Conservation (phyloP, 208 protist genomes). For the Leishmania tarentolae region DNA sequence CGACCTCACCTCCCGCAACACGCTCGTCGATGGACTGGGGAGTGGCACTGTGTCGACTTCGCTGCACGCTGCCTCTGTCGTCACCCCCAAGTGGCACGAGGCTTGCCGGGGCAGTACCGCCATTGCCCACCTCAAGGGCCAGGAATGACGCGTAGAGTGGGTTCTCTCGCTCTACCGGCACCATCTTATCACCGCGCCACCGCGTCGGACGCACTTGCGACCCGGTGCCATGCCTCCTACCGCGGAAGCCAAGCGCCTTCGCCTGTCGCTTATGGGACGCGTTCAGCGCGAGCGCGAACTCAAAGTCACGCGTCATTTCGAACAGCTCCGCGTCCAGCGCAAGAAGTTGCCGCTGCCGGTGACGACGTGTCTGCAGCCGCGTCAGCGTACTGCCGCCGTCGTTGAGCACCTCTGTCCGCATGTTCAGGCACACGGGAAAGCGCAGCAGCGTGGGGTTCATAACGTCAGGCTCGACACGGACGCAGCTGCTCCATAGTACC, state of each 20-base stretch:
- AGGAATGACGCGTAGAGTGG: slow-evolving; percentile 64
- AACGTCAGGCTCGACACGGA: slow-evolving; percentile 71
- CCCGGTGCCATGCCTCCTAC: slow-evolving; percentile 9
- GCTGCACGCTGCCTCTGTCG: not conserved
- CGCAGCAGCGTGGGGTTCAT: slow-evolving; percentile 75
- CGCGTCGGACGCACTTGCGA: slow-evolving; percentile 19
- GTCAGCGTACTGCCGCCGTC: slow-evolving; percentile 61
- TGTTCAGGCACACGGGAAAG: slow-evolving; percentile 64
- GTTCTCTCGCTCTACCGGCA: slow-evolving; percentile 28
- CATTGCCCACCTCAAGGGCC: slow-evolving; percentile 28
- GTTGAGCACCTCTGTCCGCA: slow-evolving; percentile 76
- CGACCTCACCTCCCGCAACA: not conserved
- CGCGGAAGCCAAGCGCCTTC: slow-evolving; percentile 47
- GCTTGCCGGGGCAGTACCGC: slow-evolving; percentile 16
- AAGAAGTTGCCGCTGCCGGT: slow-evolving; percentile 75
- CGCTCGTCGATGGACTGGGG: not conserved
- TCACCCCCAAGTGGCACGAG: slow-evolving; percentile 2
- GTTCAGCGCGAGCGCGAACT: slow-evolving; percentile 75
- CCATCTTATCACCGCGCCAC: slow-evolving; percentile 20
- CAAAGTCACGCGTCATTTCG: slow-evolving; percentile 66
- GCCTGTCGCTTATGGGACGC: slow-evolving; percentile 73
- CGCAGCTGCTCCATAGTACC: slow-evolving; percentile 84
- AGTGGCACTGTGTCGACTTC: not conserved
- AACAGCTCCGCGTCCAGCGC: slow-evolving; percentile 80
- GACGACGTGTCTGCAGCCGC: slow-evolving; percentile 38